Conservation (phyloP, 345 rosid genomes). For the Euphorbia lathyris region DNA sequence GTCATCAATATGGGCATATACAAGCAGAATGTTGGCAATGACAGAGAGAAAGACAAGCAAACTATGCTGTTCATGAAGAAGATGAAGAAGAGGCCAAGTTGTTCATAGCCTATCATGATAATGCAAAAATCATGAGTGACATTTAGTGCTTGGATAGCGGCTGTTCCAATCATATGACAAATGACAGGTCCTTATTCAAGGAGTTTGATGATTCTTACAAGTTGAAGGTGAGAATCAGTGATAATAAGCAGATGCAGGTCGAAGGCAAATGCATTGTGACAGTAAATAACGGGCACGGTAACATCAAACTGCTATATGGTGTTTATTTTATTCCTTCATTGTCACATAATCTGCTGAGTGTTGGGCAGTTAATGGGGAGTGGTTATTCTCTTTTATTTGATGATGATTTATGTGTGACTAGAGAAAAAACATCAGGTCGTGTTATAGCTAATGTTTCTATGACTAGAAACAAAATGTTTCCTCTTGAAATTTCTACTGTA, state of each 20-base stretch:
- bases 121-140: background rate
- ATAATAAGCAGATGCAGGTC: constrained; percentile 5
- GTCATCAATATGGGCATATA: background rate
- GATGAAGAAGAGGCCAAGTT: background rate
- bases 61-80: background rate
- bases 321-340: background rate
- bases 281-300: background rate
- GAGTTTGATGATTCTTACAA: constrained; percentile 3
- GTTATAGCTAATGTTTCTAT: background rate
- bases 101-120: background rate
- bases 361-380: too few species aligned
- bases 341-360: background rate
- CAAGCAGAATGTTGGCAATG: background rate
- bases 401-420: background rate
- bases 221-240: constrained; percentile 1
- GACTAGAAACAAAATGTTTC: constrained; percentile 7
- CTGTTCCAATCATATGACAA: constrained; percentile 9
- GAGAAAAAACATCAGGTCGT: background rate
- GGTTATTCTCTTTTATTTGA: background rate
- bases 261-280: constrained; percentile 1
- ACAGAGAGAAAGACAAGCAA: background rate
- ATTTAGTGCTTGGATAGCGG: background rate
- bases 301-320: background rate
- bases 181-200: background rate
- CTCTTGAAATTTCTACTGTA: background rate